Evolutionary conservation across 192 early-diverging fungal genomes (phyloP).

Genomic region (Podila verticillata): DNA sequence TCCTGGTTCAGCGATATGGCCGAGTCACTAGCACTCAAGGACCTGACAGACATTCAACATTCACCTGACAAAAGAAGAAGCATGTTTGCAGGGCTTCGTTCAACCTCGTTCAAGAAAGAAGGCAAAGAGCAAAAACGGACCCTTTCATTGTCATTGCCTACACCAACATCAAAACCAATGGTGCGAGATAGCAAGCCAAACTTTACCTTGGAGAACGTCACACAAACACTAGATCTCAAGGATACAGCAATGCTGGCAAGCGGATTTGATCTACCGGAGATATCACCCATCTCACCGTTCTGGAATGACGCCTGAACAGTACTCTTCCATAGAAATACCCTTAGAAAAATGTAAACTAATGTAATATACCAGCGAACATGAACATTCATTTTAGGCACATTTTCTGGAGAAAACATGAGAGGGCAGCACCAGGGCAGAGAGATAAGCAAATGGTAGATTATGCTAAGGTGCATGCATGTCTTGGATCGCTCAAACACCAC

Average conservation of each 20-base stretch:
- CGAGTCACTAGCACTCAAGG: slow-evolving; percentile 20
- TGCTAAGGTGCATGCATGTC: too few relatives aligned
- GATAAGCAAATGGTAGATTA: too few relatives aligned
- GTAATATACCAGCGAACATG: too few relatives aligned
- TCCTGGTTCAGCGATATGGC: slow-evolving; percentile 63
- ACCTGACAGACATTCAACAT: slow-evolving; percentile 32
- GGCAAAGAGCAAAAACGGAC: slow-evolving; percentile 11
- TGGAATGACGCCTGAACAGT: slow-evolving; percentile 14
- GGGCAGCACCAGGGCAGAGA: too few relatives aligned
- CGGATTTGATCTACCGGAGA: slow-evolving; percentile 29
- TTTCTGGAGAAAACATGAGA: too few relatives aligned
- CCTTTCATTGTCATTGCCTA: not conserved
- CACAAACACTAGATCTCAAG: not conserved
- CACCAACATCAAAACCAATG: not conserved
- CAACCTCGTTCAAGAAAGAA: slow-evolving; percentile 26
- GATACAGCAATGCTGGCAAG: not conserved
- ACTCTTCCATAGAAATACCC: too few relatives aligned
- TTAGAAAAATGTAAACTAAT: too few relatives aligned
- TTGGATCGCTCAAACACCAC: too few relatives aligned
- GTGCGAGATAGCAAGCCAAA: not conserved
- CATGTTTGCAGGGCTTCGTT: slow-evolving; percentile 20
- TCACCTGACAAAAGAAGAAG: slow-evolving; percentile 33
- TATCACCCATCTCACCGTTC: slow-evolving; percentile 39
- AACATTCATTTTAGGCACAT: too few relatives aligned
- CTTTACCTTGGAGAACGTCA: not conserved